Conservation (phyloP, 805 yeast genomes). For the Candida suzukii region DNA sequence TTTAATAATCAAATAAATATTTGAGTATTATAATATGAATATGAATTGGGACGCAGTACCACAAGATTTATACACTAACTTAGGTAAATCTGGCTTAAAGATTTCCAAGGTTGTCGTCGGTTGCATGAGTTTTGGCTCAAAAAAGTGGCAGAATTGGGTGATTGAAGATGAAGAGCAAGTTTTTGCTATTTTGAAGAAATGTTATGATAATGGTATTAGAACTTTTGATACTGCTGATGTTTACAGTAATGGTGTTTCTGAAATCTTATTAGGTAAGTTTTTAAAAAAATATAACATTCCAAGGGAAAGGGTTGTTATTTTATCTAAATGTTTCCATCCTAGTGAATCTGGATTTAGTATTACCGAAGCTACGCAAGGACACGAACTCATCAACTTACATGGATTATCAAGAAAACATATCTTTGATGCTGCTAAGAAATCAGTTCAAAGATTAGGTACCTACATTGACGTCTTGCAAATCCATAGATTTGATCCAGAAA, state of each 20-base stretch:
- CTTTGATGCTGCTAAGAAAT: constrained; percentile 32
- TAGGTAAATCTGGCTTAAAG: constrained; percentile 42
- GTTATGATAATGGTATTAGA: constrained; percentile 39
- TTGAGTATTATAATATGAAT: too few relatives aligned
- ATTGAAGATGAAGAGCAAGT: constrained; percentile 40
- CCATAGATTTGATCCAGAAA: constrained; percentile 43
- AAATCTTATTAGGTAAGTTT: constrained; percentile 45
- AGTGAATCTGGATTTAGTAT: constrained; percentile 14
- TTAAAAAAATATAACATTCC: constrained; percentile 42
- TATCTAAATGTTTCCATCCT: constrained; percentile 37
- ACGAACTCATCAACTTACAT: constrained; percentile 25
- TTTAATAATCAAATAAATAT: too few relatives aligned
- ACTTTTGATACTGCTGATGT: constrained; percentile 46
- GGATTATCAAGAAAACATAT: constrained; percentile 43
- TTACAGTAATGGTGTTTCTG: constrained; percentile 42
- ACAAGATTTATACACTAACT: constrained; percentile 11
- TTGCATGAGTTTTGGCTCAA: constrained; percentile 46
- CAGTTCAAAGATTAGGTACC: constrained; percentile 40
- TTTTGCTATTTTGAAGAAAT: constrained; percentile 35
- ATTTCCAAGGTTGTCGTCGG: constrained; percentile 46
- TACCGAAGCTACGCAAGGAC: constrained; percentile 5
- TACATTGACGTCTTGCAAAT: constrained; percentile 50
- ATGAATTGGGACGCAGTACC: constrained; percentile 4
- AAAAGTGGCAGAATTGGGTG: constrained; percentile 38
- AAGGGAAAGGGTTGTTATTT: constrained; percentile 48